Base-by-base conservation (phyloP, 495 filamentous ascomycete genomes). In the Pseudotulostoma volvatum region DNA sequence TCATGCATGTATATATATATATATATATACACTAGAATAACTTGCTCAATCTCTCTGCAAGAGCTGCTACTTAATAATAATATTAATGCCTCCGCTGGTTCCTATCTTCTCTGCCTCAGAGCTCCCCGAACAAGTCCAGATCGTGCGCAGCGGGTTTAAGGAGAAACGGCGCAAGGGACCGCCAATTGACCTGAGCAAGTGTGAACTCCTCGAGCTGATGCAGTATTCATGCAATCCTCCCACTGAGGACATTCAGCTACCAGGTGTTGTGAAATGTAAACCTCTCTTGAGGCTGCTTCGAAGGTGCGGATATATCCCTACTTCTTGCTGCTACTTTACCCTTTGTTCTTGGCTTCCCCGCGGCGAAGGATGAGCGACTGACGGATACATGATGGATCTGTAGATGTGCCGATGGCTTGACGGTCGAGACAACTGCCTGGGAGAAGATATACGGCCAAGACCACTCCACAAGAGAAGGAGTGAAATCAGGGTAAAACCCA, bases 361-460 rank as follows among this genome's bases (percentile, higher is more conserved):
- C n/a, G n/a, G n/a, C n/a, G n/a, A n/a, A n/a, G n/a, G n/a, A n/a
- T n/a, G n/a, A 18, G 38, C 13, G 37, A 33, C 31, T 36, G 31
- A 28, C 23, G n/a, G n/a, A n/a, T n/a, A n/a, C n/a, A n/a, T n/a
- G n/a, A n/a, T n/a, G n/a, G n/a, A n/a, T n/a, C n/a, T 28, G 21
- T 54, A 93, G 84, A 39, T 92, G 85, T 59, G 70, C 71, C 19
- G 73, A 74, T 49, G 76, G 69, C 39, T 74, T 88, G 54, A 80
- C 68, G 44, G 79, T 86, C 7, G 85, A 93, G 57, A 92, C 84
- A 17, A 92, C 84, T 16, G 61, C 69, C 35, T 88, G 81, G 80
- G 82, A 90, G 39, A 28, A 23, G 14, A 18, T 17, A 8, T 8
- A 8, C 8, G 15, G 8, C 33, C 8, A 11, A 16, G 18, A 38